Conservation (phyloP, 2,329 filamentous ascomycete genomes). For the Pleomassaria siparia region DNA sequence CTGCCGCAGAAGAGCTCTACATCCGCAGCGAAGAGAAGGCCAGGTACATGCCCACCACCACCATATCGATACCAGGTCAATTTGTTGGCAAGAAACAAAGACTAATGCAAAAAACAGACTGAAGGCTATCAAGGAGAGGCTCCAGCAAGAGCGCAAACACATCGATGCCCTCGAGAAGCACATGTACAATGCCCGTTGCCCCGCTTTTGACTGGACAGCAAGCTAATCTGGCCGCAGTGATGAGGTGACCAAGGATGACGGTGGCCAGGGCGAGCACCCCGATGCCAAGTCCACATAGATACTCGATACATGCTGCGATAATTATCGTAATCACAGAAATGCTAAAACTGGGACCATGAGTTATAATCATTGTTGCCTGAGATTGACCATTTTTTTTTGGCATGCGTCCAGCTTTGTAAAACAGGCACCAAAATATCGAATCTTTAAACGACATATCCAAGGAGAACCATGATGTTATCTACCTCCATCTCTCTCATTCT, state of each 20-base stretch:
- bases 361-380: too few relatives aligned
- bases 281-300: background rate
- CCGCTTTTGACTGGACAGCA: background rate
- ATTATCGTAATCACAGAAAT: too few relatives aligned
- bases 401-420: constrained; percentile 1
- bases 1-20: constrained; percentile 80
- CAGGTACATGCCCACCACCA: constrained; percentile 59
- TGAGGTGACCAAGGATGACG: constrained; percentile 72
- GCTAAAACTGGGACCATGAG: background rate
- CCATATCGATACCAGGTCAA: too few relatives aligned
- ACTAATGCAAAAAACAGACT: constrained; percentile 54
- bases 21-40: constrained; percentile 86
- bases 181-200: constrained; percentile 65
- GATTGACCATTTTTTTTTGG: too few relatives aligned
- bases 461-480: too few relatives aligned
- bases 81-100: background rate
- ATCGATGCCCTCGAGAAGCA: constrained; percentile 82
- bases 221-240: constrained; percentile 56
- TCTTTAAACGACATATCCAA: background rate
- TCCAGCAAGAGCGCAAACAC: constrained; percentile 77
- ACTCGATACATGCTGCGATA: background rate
- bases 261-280: constrained; percentile 66
- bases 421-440: background rate
- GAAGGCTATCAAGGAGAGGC: constrained; percentile 66
- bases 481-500: background rate